Conservation (phyloP, 2,329 filamentous ascomycete genomes). For the Microcera coccophila region DNA sequence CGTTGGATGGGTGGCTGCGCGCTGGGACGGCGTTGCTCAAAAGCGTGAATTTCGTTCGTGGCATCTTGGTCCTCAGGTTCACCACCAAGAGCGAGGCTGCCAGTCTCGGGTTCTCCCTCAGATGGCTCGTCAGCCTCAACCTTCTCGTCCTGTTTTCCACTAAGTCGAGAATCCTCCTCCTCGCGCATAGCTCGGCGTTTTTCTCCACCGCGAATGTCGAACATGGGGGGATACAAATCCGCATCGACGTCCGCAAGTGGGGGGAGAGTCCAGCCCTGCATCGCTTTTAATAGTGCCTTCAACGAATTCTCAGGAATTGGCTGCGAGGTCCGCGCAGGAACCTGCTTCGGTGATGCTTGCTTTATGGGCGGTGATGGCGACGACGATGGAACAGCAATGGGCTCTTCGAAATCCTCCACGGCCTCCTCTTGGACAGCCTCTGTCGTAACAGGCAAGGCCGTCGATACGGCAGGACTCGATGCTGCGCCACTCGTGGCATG, state of each 20-base stretch:
- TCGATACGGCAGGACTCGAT: slow-evolving; percentile 74
- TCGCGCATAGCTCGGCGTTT: slow-evolving; percentile 76
- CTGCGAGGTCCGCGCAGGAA: slow-evolving; percentile 7
- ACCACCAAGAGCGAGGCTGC: slow-evolving; percentile 82
- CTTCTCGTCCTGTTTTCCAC: slow-evolving; percentile 46
- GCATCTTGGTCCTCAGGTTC: slow-evolving; percentile 80
- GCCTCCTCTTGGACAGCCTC: slow-evolving; percentile 46
- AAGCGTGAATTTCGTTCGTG: slow-evolving; percentile 46
- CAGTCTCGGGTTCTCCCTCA: slow-evolving; percentile 75
- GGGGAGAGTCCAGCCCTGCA: slow-evolving; percentile 37
- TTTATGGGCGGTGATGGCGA: slow-evolving; percentile 19
- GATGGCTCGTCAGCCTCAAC: slow-evolving; percentile 44
- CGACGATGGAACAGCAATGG: slow-evolving; percentile 18
- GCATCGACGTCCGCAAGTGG: slow-evolving; percentile 11
- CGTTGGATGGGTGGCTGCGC: slow-evolving; percentile 77
- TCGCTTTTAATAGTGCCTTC: slow-evolving; percentile 34
- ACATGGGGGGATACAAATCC: slow-evolving; percentile 61
- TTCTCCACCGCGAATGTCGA: slow-evolving; percentile 76
- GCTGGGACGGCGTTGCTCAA: slow-evolving; percentile 59
- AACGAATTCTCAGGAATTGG: slow-evolving; percentile 27
- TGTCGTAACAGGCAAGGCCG: slow-evolving; percentile 50
- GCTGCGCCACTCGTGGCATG: slow-evolving; percentile 77
- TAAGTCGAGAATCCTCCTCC: slow-evolving; percentile 57
- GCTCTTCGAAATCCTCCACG: slow-evolving; percentile 30
- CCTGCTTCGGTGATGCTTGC: slow-evolving; percentile 13